phyloP scores from a whole-genome alignment of 2,329 filamentous ascomycete species.

The Cadophora sp. region DNA sequence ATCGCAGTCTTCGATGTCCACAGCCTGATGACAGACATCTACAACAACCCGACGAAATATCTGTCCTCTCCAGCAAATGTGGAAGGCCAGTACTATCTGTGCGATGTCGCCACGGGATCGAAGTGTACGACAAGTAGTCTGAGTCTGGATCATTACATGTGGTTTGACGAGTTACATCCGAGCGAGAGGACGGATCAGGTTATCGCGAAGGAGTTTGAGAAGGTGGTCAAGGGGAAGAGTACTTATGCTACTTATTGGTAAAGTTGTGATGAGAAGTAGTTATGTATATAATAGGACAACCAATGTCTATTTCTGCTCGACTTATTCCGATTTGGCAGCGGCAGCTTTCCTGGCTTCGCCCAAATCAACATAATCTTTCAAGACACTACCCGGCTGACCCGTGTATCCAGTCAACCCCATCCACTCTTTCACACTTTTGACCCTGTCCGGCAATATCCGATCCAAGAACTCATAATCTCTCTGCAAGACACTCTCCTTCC shows the following conservation, averaged over 20 bases:
- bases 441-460: constrained; percentile 34
- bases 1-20: constrained; percentile 74
- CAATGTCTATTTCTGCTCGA: neutral
- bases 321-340: no score
- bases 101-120: constrained; percentile 45
- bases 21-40: constrained; percentile 68
- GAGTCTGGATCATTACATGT: constrained; percentile 67
- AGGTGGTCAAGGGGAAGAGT: constrained; percentile 55
- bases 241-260: constrained; percentile 45
- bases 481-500: constrained; percentile 30
- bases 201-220: constrained; percentile 62
- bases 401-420: constrained; percentile 33
- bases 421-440: constrained; percentile 36
- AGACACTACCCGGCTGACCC: constrained; percentile 24
- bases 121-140: constrained; percentile 47
- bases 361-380: constrained; percentile 30
- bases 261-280: neutral
- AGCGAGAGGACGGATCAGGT: constrained; percentile 66
- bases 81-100: constrained; percentile 63
- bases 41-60: constrained; percentile 64
- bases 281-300: neutral
- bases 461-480: constrained; percentile 36
- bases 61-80: constrained; percentile 69
- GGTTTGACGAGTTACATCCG: constrained; percentile 79
- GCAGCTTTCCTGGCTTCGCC: neutral